Evolutionary conservation across 225 moss, liverwort and hornwort species (phyloP).

Genomic region (Pleurozium schreberi): DNA sequence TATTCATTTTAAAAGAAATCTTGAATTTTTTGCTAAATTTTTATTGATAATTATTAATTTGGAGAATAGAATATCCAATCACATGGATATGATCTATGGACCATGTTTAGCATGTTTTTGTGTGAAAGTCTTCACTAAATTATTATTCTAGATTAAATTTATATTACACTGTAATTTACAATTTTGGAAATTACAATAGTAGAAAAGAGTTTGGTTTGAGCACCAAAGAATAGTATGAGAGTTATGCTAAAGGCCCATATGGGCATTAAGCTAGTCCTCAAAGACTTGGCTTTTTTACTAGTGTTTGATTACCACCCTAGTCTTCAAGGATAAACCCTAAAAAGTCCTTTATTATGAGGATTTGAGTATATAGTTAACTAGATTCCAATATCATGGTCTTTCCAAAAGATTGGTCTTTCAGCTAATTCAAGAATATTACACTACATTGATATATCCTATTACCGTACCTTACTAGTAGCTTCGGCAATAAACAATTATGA

Average conservation of each 20-base stretch:
- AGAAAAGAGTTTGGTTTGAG: background rate
- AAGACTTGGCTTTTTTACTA: background rate
- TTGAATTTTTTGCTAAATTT: background rate
- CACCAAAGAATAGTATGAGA: background rate
- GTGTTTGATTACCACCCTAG: background rate
- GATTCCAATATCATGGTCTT: background rate
- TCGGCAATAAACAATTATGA: too few relatives aligned
- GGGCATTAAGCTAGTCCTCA: rapidly evolving
- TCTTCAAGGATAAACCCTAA: background rate
- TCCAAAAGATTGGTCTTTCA: background rate
- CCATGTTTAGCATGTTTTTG: background rate
- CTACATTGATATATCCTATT: background rate
- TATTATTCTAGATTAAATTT: background rate
- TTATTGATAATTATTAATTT: background rate
- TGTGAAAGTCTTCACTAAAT: background rate
- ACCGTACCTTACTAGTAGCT: too few relatives aligned
- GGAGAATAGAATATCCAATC: rapidly evolving
- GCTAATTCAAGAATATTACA: background rate
- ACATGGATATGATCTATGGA: background rate
- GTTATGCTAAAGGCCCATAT: background rate
- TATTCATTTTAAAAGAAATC: too few relatives aligned
- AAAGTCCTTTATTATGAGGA: background rate
- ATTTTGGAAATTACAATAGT: background rate
- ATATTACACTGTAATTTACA: background rate
- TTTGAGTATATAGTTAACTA: background rate